Base-by-base conservation (phyloP, 176 grass and related monocot genomes). In the Cocos nucifera region DNA sequence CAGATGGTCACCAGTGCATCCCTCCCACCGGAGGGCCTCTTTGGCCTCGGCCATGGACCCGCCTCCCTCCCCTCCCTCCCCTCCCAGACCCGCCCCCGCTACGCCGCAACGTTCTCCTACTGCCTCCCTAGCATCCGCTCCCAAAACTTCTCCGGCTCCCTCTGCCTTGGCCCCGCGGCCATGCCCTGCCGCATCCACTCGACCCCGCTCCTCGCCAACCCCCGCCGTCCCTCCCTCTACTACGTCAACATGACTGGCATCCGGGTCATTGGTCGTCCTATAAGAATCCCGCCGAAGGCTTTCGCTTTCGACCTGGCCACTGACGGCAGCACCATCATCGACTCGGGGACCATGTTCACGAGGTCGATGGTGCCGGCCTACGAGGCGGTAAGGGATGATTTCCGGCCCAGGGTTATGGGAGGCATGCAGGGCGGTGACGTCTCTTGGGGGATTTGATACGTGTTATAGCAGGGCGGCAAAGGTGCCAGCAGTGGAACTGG, bases 301-400 rank as follows among this genome's bases (percentile, higher is more conserved):
- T 91, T 96, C 62, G 66, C 19, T 56, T 90, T 91, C 75, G 92
- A 96, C 80, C 63, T 81, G 0, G 4, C 0, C 50, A 85, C 69
- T 24, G 92, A 87, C 57, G 83, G 84, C 10, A 87, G 87, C 55
- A 90, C 87, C 62, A 83, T 96, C 22, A 48, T 96, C 8, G 87
- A 96, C 75, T 88, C 92, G 3, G 92, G 92, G 8, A 91, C 92
- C 25, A 84, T 96, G 35, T 88, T 96, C 78, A 87, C 87, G 54
- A 70, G 92, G 44, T 88, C 85, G 83, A 87, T 84, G 49, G 50
- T 78, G 27, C 83, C 83, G 16, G 80, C 87, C 61, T 96, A 96
- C 71, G 83, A 73, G 2, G 87, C 83, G 25, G 62, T 96, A 64
- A 75, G 92, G 4, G 87, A 90, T 1, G 83, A 96, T 78, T 96